A percentile compares a stretch with the other conserved stretches of the same genome.
Conservation (phyloP, 106 monocot genomes). For the Dioscorea dumetorum region DNA sequence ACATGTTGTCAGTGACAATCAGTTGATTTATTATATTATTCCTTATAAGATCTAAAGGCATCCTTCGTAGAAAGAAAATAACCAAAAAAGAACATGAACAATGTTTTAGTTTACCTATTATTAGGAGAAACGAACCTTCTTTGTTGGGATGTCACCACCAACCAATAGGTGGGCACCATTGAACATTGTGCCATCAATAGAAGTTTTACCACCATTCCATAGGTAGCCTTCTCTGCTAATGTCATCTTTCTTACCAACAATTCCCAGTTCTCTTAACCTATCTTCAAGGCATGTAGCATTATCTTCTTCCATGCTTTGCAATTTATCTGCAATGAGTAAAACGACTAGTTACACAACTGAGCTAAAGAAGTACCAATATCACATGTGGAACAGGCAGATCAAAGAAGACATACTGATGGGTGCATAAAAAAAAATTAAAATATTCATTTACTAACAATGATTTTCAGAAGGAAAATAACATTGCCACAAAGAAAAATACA, state of each 20-base stretch:
- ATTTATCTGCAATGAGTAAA: conserved; percentile 27
- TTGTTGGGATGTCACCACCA: conserved; percentile 32
- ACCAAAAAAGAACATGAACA: neutral
- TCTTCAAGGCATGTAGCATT: conserved; percentile 53
- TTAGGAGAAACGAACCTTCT: conserved; percentile 50
- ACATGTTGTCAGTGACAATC: neutral
- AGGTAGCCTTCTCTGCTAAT: neutral
- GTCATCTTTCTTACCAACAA: conserved; percentile 35
- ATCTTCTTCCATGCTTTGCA: conserved; percentile 41
- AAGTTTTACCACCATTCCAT: conserved; percentile 1
- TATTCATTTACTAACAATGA: too few relatives aligned
- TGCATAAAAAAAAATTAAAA: too few relatives aligned
- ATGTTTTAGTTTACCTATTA: neutral
- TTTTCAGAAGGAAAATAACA: neutral
- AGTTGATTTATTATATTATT: neutral
- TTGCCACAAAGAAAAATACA: neutral
- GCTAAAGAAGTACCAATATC: neutral
- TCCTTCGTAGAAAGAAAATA: neutral
- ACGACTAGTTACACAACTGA: neutral
- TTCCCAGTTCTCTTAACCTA: conserved; percentile 53
- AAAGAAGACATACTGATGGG: neutral
- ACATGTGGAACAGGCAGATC: neutral
- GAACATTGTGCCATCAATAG: conserved; percentile 5
- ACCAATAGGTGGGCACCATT: conserved; percentile 15
- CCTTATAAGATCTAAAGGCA: too few relatives aligned